Base-by-base conservation (phyloP, 495 filamentous ascomycete species). In the Podospora australis region DNA sequence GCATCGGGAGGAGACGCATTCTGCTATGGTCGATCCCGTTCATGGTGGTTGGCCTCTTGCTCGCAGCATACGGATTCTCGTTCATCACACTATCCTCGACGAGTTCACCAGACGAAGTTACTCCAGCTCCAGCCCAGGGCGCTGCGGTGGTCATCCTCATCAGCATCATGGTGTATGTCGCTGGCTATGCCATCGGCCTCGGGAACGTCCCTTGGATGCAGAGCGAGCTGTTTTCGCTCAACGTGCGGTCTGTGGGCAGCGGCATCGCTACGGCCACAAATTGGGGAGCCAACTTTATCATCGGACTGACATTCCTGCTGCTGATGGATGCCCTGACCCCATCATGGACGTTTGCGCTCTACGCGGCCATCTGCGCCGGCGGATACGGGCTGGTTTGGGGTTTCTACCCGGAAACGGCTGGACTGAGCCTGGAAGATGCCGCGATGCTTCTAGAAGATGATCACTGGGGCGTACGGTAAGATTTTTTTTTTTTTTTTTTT, bases 161-260 rank as follows among this genome's bases (percentile, higher is more conserved):
- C 19, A 82, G 81, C 50, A 78, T 95, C 59, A 82, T 86, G 55
- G 43, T 87, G n/a, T 96, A 91, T 62, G 88, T 91, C 1, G 82
- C 85, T 43, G 79, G 80, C 0, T 96, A 92, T 58, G 90, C 90
- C 8, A 70, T 88, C 6, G 90, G 90, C n/a, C 73, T 96, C 3
- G 90, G 90, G 3, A 89, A 88, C 49, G 87, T 96, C 2, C 90
- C 90, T 1, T 96, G 90, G 90, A 88, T 91, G 70, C 88, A 95
- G 63, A 83, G 80, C 53, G 90, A 96, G 69, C 78, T 96, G 13
- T 95, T 96, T 58, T 82, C 89, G 6, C 75, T 95, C 53, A 80
- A 78, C 36, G 87, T 95, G 6, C 86, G 90, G 23, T 85, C 84
- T 0, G 59, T 94, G 2, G 90, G 90, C 5, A 90, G 86, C 24